Percentiles rank a stretch among this genome's conserved stretches.
These are phyloP conservation scores for Punctularia strigosozonata DNA, from an alignment of 768 basidiomycete genomes.

Conservation along the genomic window DNA sequence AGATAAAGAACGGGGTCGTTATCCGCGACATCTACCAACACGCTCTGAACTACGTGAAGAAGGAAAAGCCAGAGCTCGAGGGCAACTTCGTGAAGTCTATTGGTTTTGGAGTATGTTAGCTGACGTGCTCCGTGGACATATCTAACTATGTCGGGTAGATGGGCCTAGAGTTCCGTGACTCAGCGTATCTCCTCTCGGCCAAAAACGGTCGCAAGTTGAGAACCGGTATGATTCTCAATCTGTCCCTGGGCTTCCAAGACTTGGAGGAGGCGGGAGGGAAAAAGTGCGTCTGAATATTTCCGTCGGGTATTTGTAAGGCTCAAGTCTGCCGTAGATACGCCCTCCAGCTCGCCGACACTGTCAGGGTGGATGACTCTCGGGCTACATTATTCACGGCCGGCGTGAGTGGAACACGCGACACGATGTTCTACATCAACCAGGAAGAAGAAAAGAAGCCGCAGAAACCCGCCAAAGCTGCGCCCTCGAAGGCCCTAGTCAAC, in stretches of 20 bases:
- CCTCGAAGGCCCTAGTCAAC: slow-evolving; percentile 41
- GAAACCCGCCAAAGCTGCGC: slow-evolving; percentile 42
- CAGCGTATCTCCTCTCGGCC: slow-evolving; percentile 65
- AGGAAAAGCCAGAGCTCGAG: slow-evolving; percentile 74
- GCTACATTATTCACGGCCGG: slow-evolving; percentile 73
- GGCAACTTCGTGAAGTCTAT: slow-evolving; percentile 80
- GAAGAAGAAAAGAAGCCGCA: slow-evolving; percentile 46
- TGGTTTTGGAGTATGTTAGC: slow-evolving; percentile 68
- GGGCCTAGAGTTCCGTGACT: slow-evolving; percentile 92
- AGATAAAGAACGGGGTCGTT: slow-evolving; percentile 69
- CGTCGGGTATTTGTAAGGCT: background rate
- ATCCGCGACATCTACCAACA: slow-evolving; percentile 77
- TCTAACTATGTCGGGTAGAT: slow-evolving; percentile 40
- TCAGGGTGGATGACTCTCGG: slow-evolving; percentile 59
- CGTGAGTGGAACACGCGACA: slow-evolving; percentile 73
- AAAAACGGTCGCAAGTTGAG: slow-evolving; percentile 68
- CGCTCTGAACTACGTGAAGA: slow-evolving; percentile 55
- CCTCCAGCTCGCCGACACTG: slow-evolving; percentile 79
- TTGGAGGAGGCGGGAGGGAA: slow-evolving; percentile 66
- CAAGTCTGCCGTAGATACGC: slow-evolving; percentile 49
- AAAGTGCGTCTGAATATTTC: slow-evolving; percentile 37
- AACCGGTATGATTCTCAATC: slow-evolving; percentile 76
- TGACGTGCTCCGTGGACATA: background rate
- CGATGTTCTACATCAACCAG: slow-evolving; percentile 71
- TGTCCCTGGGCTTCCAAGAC: slow-evolving; percentile 78